These are phyloP conservation scores for Saccharomyces eubayanus DNA, from an alignment of 805 yeast genomes.

Conservation along the genomic window DNA sequence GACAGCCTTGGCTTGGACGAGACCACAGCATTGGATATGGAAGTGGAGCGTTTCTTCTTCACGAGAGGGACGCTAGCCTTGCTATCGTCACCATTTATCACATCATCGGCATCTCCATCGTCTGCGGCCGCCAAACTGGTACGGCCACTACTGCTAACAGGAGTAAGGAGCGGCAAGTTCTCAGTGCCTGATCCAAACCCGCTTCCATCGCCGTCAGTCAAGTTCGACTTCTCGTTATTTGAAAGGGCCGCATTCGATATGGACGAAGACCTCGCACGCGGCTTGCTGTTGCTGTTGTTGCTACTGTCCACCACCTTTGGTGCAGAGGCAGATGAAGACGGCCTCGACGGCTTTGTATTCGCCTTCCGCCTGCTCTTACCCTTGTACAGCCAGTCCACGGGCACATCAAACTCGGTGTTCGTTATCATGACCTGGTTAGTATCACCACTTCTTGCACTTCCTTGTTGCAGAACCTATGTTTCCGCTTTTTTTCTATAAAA, in stretches of 20 bases:
- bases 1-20: not conserved
- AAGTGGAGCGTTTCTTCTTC: not conserved
- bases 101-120: not conserved
- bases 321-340: not conserved
- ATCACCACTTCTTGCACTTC: constrained; percentile 4
- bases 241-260: constrained; percentile 14
- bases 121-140: not conserved
- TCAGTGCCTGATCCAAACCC: not conserved
- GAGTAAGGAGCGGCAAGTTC: not conserved
- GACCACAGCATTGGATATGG: constrained; percentile 3
- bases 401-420: constrained; percentile 38
- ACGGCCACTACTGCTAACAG: not conserved
- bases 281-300: not conserved
- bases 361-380: constrained; percentile 41
- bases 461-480: not conserved
- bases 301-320: not conserved
- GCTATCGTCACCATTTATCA: not conserved
- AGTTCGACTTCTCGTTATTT: not conserved
- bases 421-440: not conserved
- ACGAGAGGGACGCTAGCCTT: no score
- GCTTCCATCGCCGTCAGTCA: not conserved
- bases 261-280: constrained; percentile 19
- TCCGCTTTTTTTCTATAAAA: not conserved
- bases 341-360: constrained; percentile 1
- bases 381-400: constrained; percentile 76